Evolutionary conservation across 352 stramenopile species (phyloP).

Genomic region (Phytophthora vignae): DNA sequence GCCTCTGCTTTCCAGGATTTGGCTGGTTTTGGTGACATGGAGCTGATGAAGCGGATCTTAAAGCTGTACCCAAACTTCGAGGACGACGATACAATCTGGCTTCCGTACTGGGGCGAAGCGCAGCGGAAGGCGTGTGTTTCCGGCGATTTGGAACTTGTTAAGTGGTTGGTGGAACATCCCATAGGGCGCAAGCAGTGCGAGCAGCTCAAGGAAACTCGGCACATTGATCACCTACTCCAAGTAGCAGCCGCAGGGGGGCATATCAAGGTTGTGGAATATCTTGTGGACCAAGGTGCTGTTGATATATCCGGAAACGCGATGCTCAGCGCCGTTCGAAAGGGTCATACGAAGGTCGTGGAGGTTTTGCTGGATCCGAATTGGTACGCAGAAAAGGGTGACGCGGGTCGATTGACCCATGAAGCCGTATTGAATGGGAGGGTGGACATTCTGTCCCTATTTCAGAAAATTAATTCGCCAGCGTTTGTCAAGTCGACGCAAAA

Average conservation of each 20-base stretch:
- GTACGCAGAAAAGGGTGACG: background rate
- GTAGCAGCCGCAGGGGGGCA: background rate
- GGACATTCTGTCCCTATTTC: background rate
- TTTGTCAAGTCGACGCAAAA: background rate
- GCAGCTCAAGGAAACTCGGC: background rate
- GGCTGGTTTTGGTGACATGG: background rate
- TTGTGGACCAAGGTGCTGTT: background rate
- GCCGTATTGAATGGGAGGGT: background rate
- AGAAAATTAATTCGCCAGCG: background rate
- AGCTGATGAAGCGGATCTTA: background rate
- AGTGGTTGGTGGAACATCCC: background rate
- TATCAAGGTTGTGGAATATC: background rate
- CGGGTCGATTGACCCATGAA: background rate
- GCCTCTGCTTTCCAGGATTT: background rate
- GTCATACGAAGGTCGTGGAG: background rate
- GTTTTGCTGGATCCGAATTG: background rate
- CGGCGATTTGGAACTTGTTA: background rate
- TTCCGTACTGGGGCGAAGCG: background rate
- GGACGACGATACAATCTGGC: background rate
- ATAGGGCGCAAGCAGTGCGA: background rate
- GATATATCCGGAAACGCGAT: background rate
- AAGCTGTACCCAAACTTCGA: background rate
- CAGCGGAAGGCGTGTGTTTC: background rate
- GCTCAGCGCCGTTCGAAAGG: background rate
- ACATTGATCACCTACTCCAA: background rate